phyloP scores from a whole-genome alignment of 805 yeast species.

The Lachancea quebecensis region DNA sequence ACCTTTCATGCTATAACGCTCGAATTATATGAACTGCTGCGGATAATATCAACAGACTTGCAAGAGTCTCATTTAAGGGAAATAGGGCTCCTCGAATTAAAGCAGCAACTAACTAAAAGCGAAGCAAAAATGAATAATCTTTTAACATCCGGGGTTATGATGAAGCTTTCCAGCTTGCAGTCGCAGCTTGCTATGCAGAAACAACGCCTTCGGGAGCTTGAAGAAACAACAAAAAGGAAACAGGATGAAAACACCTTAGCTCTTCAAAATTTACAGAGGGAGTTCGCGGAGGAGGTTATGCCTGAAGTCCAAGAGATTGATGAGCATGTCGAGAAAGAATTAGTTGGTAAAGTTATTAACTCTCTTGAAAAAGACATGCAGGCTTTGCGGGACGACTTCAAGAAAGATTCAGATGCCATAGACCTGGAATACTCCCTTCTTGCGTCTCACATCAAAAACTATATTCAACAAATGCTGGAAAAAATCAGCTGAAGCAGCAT shows the following conservation, averaged over 20 bases:
- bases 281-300: conserved; percentile 42
- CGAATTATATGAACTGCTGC: conserved; percentile 25
- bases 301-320: conserved; percentile 44
- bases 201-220: conserved; percentile 41
- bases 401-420: conserved; percentile 46
- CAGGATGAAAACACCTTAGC: conserved; percentile 41
- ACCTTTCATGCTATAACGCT: conserved; percentile 40
- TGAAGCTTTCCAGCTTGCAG: conserved; percentile 34
- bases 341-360: conserved; percentile 36
- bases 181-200: conserved; percentile 46
- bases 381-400: conserved; percentile 38
- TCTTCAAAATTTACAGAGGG: conserved; percentile 38
- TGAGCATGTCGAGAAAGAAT: conserved; percentile 36
- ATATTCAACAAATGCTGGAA: conserved; percentile 29
- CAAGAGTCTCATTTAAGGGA: conserved; percentile 34
- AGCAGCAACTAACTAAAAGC: conserved; percentile 39
- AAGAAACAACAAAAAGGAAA: conserved; percentile 38
- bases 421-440: conserved; percentile 48
- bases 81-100: conserved; percentile 42
- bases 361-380: conserved; percentile 25
- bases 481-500: conserved; percentile 8
- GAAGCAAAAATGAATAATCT: conserved; percentile 35
- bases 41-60: conserved; percentile 43
- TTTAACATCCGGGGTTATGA: conserved; percentile 36
- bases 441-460: conserved; percentile 47